Percentiles rank a stretch among this genome's conserved stretches.
These are phyloP conservation scores for Ceratobasidium sp. DNA, from an alignment of 1,284 basidiomycete genomes.

Conservation along the genomic window DNA sequence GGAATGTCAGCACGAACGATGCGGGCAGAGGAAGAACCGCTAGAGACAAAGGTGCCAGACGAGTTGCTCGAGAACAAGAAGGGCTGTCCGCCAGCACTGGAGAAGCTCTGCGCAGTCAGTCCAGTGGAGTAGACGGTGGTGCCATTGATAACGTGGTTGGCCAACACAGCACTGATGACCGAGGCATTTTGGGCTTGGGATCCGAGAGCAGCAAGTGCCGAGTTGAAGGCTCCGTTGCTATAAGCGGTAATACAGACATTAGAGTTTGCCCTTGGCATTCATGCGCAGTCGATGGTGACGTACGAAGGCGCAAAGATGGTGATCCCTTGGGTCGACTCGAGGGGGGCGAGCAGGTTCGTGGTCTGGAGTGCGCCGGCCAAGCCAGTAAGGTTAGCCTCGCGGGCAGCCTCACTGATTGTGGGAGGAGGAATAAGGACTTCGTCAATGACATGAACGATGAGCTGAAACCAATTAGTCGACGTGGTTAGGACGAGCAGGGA, in stretches of 20 bases:
- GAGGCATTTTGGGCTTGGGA: slow-evolving; percentile 42
- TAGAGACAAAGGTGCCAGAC: slow-evolving; percentile 66
- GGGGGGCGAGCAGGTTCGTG: slow-evolving; percentile 52
- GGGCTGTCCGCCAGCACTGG: slow-evolving; percentile 66
- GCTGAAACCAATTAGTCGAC: slow-evolving; percentile 52
- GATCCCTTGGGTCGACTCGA: slow-evolving; percentile 59
- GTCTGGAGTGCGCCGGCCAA: slow-evolving; percentile 49
- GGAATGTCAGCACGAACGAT: slow-evolving; percentile 71
- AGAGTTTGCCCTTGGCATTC: neutral
- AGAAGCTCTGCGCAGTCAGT: slow-evolving; percentile 53
- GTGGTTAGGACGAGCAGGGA: slow-evolving; percentile 31
- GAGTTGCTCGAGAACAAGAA: slow-evolving; percentile 63
- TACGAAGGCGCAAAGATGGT: slow-evolving; percentile 70
- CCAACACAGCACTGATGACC: slow-evolving; percentile 54
- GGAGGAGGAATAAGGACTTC: slow-evolving; percentile 63
- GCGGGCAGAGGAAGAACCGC: slow-evolving; percentile 60
- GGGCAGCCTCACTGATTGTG: slow-evolving; percentile 56
- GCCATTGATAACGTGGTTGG: slow-evolving; percentile 76
- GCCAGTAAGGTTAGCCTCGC: slow-evolving; percentile 52
- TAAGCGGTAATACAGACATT: neutral
- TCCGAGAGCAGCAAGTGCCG: slow-evolving; percentile 52
- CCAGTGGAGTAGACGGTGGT: slow-evolving; percentile 68
- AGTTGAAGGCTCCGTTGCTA: slow-evolving; percentile 58
- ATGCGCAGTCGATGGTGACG: slow-evolving; percentile 38
- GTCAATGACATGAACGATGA: slow-evolving; percentile 53